Evolutionary conservation across 352 stramenopile genomes (phyloP).

Genomic region (Phytopythium sindhum): DNA sequence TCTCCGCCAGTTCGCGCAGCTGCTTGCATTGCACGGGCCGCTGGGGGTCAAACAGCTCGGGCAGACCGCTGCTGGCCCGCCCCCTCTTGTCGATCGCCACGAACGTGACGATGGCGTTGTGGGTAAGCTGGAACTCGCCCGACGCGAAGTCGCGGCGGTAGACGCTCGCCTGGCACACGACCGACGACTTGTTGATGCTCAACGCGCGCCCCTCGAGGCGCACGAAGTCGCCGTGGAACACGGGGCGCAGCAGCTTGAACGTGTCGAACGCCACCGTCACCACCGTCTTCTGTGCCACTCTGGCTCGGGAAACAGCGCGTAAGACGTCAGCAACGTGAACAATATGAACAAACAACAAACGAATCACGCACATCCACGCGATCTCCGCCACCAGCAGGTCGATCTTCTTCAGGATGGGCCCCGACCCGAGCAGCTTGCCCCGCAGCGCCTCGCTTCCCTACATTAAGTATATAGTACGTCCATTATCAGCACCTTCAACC

Average conservation of each 20-base stretch:
- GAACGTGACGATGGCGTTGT: slow-evolving; percentile 34
- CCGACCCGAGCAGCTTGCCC: slow-evolving; percentile 44
- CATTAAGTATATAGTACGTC: too few species aligned
- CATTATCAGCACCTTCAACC: neutral
- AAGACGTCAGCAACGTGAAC: neutral
- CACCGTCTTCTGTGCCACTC: slow-evolving; percentile 24
- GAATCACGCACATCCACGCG: slow-evolving; percentile 9
- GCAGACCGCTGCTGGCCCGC: slow-evolving; percentile 14
- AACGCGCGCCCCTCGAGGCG: slow-evolving; percentile 49
- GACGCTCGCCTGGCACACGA: slow-evolving; percentile 17
- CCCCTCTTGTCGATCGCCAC: slow-evolving; percentile 28
- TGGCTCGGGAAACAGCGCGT: slow-evolving; percentile 2
- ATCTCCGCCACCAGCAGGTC: slow-evolving; percentile 17
- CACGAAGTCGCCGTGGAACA: slow-evolving; percentile 37
- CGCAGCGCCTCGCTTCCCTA: slow-evolving; percentile 46
- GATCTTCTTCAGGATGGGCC: slow-evolving; percentile 48
- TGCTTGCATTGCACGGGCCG: slow-evolving; percentile 15
- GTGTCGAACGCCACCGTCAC: slow-evolving; percentile 48
- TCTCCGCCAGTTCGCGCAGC: slow-evolving; percentile 18
- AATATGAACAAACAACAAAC: neutral
- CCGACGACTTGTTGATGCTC: slow-evolving; percentile 29
- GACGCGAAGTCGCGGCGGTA: slow-evolving; percentile 21
- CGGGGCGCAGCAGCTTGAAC: slow-evolving; percentile 32
- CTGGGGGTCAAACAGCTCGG: slow-evolving; percentile 21
- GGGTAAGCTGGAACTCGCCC: slow-evolving; percentile 25